Percentiles rank a stretch among this genome's conserved stretches.
Evolutionary conservation across 148 eudicot species (phyloP).

Genomic region (Rhododendron molle): DNA sequence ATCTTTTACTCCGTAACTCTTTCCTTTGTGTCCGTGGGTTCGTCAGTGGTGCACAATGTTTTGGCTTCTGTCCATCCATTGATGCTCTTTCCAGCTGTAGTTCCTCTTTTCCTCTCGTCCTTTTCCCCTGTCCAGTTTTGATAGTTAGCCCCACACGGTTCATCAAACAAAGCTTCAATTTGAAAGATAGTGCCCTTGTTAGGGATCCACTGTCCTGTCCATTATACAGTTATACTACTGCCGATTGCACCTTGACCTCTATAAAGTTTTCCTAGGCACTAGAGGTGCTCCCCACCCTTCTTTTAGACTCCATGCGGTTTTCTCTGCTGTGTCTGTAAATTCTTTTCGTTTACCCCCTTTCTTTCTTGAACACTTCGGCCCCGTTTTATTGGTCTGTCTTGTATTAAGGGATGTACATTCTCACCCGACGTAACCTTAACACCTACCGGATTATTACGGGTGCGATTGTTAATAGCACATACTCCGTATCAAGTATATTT

Average conservation of each 20-base stretch:
- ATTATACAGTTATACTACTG: no score
- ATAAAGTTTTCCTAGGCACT: neutral
- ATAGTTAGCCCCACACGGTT: neutral
- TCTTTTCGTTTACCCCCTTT: neutral
- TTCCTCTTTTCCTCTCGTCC: neutral
- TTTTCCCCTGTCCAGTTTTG: neutral
- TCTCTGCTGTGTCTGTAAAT: neutral
- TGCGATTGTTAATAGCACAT: no score
- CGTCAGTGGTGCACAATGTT: neutral
- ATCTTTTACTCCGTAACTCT: neutral
- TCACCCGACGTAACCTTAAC: neutral
- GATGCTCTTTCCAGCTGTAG: neutral
- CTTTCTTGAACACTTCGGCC: neutral
- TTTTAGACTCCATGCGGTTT: neutral
- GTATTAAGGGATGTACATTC: neutral
- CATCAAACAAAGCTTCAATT: neutral
- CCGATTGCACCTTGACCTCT: neutral
- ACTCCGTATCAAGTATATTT: no score
- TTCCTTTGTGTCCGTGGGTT: neutral
- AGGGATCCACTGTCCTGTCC: neutral
- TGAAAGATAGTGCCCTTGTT: neutral
- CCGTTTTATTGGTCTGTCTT: neutral
- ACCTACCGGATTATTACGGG: no score
- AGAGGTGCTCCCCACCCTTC: neutral
- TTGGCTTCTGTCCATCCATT: neutral